A percentile compares a stretch with the other conserved stretches of the same genome.
Evolutionary conservation across 2,329 filamentous ascomycete genomes (phyloP).

Genomic region (Mariannaea sp.): DNA sequence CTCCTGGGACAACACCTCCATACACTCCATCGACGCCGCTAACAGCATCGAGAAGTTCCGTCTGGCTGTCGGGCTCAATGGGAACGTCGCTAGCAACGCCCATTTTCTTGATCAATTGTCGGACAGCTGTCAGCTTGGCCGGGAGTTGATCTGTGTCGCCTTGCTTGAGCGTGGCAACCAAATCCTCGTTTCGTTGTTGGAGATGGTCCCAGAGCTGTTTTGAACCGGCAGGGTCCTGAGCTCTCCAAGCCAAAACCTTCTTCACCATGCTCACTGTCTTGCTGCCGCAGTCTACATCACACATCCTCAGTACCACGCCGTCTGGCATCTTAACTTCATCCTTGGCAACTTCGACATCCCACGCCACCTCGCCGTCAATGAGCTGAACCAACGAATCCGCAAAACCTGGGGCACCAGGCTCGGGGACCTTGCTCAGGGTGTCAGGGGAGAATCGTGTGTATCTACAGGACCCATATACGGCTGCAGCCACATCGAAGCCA

Average conservation of each 20-base stretch:
- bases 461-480: conserved; percentile 87
- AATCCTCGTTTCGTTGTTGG: conserved; percentile 72
- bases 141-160: conserved; percentile 50
- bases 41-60: conserved; percentile 78
- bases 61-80: conserved; percentile 88
- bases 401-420: conserved; percentile 70
- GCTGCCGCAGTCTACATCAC: conserved; percentile 92
- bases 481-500: conserved; percentile 92
- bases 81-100: conserved; percentile 74
- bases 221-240: conserved; percentile 65
- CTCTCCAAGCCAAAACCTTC: conserved; percentile 82
- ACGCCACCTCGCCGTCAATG: conserved; percentile 67
- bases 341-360: conserved; percentile 81
- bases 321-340: conserved; percentile 71
- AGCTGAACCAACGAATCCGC: conserved; percentile 65
- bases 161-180: conserved; percentile 68
- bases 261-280: conserved; percentile 97
- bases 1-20: conserved; percentile 90
- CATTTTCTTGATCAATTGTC: conserved; percentile 75
- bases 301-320: conserved; percentile 84
- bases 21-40: conserved; percentile 76
- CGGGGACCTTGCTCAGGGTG: conserved; percentile 69
- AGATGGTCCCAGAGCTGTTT: conserved; percentile 74
- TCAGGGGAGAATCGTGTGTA: conserved; percentile 92
- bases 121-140: conserved; percentile 55